A percentile compares a stretch with the other conserved stretches of the same genome.
These are phyloP conservation scores for Papiliotrema fonsecae DNA, from an alignment of 1,284 basidiomycete species.

Conservation along the genomic window DNA sequence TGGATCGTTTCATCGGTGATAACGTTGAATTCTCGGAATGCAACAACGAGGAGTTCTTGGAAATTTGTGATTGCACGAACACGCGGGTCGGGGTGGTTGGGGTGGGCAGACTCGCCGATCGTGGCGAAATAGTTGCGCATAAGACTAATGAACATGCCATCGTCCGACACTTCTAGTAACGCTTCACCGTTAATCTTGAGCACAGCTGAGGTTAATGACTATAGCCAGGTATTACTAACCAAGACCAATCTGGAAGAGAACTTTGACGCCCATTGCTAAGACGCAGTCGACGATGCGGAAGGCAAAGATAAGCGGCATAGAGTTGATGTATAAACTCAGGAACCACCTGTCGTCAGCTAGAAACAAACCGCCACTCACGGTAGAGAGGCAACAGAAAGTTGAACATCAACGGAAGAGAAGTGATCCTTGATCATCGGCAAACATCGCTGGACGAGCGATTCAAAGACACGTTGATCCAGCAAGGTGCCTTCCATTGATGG, in stretches of 20 bases:
- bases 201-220: conserved; percentile 60
- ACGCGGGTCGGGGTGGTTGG: conserved; percentile 79
- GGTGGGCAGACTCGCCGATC: conserved; percentile 91
- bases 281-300: conserved; percentile 99
- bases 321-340: conserved; percentile 91
- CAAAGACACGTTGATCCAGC: conserved; percentile 96
- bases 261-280: conserved; percentile 98
- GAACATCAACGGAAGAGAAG: conserved; percentile 86
- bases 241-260: conserved; percentile 74
- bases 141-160: conserved; percentile 91
- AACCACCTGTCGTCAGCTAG: conserved; percentile 64
- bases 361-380: conserved; percentile 50
- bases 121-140: conserved; percentile 94
- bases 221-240: conserved; percentile 23
- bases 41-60: conserved; percentile 92
- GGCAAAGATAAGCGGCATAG: conserved; percentile 98
- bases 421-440: conserved; percentile 91
- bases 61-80: conserved; percentile 94
- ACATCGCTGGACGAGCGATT: conserved; percentile 86
- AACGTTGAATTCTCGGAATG: conserved; percentile 94
- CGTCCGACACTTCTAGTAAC: conserved; percentile 90
- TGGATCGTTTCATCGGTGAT: conserved; percentile 95
- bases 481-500: conserved; percentile 99
- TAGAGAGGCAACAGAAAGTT: conserved; percentile 91
- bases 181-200: conserved; percentile 97